Evolutionary conservation across 805 yeast species (phyloP).

Genomic region (Blastobotrys parvus): DNA sequence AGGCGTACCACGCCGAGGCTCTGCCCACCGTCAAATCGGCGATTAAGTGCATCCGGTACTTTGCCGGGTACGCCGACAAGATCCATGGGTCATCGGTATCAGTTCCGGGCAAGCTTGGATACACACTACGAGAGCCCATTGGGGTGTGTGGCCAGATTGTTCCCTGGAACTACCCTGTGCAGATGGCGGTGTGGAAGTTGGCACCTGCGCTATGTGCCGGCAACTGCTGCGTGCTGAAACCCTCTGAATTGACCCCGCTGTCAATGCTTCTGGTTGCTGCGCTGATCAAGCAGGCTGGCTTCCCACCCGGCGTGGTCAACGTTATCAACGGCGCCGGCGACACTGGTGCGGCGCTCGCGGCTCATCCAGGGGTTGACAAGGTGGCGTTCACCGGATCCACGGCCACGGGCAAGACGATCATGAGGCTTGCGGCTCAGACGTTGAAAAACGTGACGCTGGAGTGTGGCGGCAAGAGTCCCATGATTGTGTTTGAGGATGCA

Average conservation of each 20-base stretch:
- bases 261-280: constrained; percentile 53
- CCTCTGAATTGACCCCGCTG: constrained; percentile 68
- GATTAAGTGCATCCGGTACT: constrained; percentile 49
- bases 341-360: constrained; percentile 55
- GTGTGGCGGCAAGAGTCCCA: constrained; percentile 93
- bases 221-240: constrained; percentile 59
- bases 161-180: constrained; percentile 64
- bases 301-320: constrained; percentile 69
- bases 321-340: constrained; percentile 62
- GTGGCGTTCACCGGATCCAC: constrained; percentile 94
- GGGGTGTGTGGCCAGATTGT: constrained; percentile 61
- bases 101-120: constrained; percentile 56
- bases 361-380: constrained; percentile 62
- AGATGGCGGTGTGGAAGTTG: constrained; percentile 70
- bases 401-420: constrained; percentile 70
- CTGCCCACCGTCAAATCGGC: constrained; percentile 46
- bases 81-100: constrained; percentile 54
- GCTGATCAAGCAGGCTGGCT: constrained; percentile 52
- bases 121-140: constrained; percentile 57
- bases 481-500: constrained; percentile 78
- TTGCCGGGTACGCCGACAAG: constrained; percentile 70
- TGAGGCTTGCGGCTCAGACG: constrained; percentile 59
- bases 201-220: constrained; percentile 80
- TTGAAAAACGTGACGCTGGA: constrained; percentile 85
- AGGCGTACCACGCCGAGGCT: constrained; percentile 42